A percentile compares a stretch with the other conserved stretches of the same genome.
These are phyloP conservation scores for Beauveria sp. DNA, from an alignment of 2,329 filamentous ascomycete genomes.

Conservation along the genomic window DNA sequence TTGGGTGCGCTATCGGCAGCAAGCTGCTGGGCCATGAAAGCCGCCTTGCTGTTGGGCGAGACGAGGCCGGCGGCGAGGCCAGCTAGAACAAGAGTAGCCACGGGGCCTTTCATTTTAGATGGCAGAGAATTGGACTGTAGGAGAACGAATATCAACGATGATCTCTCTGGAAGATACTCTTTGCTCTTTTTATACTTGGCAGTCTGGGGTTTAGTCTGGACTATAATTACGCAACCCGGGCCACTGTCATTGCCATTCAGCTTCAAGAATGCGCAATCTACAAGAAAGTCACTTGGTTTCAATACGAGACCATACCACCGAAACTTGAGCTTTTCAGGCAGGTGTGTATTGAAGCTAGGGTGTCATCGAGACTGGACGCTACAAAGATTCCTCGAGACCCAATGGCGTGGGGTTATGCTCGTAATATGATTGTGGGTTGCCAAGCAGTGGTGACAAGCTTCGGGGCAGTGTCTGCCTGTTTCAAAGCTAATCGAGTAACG, in stretches of 20 bases:
- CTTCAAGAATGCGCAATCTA: not conserved
- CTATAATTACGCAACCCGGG: not conserved
- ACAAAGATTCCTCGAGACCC: not conserved
- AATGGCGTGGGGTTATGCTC: not conserved
- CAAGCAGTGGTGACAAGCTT: not conserved
- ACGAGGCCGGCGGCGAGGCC: not conserved
- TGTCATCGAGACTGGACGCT: not conserved
- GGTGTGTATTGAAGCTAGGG: not conserved
- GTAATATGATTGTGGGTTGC: not conserved
- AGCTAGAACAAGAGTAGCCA: constrained; percentile 2
- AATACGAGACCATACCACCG: not conserved
- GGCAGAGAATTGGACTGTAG: not conserved
- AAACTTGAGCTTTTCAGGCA: constrained; percentile 1
- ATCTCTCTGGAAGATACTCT: no score
- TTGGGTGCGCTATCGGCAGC: constrained; percentile 3
- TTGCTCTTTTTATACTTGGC: not conserved
- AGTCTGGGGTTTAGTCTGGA: not conserved
- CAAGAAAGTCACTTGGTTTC: not conserved
- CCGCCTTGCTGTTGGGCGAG: not conserved
- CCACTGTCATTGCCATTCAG: not conserved
- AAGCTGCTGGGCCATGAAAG: not conserved
- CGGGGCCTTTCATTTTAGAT: not conserved
- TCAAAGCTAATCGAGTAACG: not conserved
- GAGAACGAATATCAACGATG: not conserved
- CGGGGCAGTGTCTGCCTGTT: not conserved